Evolutionary conservation across 352 stramenopile genomes (phyloP).

Genomic region (Phytophthora macrochlamydospora): DNA sequence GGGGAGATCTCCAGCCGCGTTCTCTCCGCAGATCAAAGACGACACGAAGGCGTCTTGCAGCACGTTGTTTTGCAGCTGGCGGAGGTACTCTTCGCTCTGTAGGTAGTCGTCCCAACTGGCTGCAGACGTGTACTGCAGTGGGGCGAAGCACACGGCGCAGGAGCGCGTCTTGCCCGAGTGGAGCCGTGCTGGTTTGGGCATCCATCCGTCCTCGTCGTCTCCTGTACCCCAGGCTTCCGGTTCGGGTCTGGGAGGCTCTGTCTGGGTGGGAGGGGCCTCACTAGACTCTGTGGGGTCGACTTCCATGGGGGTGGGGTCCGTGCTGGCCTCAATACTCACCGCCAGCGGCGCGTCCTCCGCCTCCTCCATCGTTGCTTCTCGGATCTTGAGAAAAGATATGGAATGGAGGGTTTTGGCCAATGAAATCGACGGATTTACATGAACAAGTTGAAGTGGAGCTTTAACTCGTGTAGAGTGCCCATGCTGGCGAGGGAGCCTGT

Average conservation of each 20-base stretch:
- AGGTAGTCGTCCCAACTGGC: conserved; percentile 86
- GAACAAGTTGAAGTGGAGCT: not conserved
- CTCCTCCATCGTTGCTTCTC: not conserved
- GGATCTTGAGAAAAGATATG: not conserved
- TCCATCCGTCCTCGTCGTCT: conserved; percentile 79
- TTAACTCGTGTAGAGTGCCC: conserved; percentile 21
- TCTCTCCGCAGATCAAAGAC: conserved; percentile 79
- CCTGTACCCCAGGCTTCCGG: conserved; percentile 20
- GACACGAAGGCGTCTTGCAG: conserved; percentile 82
- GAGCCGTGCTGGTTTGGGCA: conserved; percentile 80
- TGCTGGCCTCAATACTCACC: conserved; percentile 9
- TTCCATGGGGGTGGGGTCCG: not conserved
- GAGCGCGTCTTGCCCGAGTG: conserved; percentile 79
- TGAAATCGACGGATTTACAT: not conserved
- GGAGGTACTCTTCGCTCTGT: conserved; percentile 78
- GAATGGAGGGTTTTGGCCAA: not conserved
- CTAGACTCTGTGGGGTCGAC: not conserved
- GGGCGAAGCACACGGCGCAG: conserved; percentile 80
- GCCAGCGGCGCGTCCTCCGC: conserved; percentile 1
- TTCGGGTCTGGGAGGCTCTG: conserved; percentile 6
- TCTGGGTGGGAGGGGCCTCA: conserved; percentile 1
- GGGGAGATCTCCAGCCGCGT: conserved; percentile 67
- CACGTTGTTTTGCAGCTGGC: conserved; percentile 73
- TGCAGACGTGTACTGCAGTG: conserved; percentile 71
- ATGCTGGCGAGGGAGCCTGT: conserved; percentile 25